Evolutionary conservation across 352 stramenopile genomes (phyloP).

Genomic region (Globisporangium paddicum): DNA sequence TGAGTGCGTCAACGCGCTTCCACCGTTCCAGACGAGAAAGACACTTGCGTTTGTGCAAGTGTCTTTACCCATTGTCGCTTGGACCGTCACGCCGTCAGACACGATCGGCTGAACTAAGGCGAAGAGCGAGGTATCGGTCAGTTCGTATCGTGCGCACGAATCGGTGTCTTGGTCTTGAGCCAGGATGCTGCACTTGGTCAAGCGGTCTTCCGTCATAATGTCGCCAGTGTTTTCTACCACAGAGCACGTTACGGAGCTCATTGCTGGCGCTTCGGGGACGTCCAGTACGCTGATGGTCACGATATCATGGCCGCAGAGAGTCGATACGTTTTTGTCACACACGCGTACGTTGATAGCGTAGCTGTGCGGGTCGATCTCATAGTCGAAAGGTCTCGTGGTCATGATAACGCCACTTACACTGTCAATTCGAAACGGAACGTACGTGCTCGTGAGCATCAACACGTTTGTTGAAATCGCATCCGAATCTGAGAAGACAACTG

Average conservation of each 20-base stretch:
- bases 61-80: not conserved
- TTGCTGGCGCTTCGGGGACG: constrained; percentile 28
- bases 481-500: constrained; percentile 26
- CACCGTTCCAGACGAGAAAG: constrained; percentile 3
- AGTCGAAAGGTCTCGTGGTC: constrained; percentile 40
- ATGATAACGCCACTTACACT: constrained; percentile 16
- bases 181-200: constrained; percentile 27
- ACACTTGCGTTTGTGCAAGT: not conserved
- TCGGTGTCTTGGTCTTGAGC: constrained; percentile 33
- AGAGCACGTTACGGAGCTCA: constrained; percentile 23
- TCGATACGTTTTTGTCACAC: constrained; percentile 26
- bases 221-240: constrained; percentile 42
- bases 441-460: not conserved
- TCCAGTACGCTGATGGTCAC: constrained; percentile 29
- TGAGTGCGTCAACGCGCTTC: not conserved
- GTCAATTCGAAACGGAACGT: constrained; percentile 8
- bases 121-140: constrained; percentile 16
- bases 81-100: not conserved
- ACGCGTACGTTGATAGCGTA: constrained; percentile 39
- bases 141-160: constrained; percentile 44
- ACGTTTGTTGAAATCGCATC: constrained; percentile 25
- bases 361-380: constrained; percentile 28
- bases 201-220: constrained; percentile 15
- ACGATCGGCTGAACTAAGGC: not conserved
- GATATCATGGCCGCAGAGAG: constrained; percentile 33